A percentile compares a stretch with the other conserved stretches of the same genome.
These are phyloP conservation scores for Silene coronaria DNA, from an alignment of 179 eudicot genomes.

Conservation along the genomic window DNA sequence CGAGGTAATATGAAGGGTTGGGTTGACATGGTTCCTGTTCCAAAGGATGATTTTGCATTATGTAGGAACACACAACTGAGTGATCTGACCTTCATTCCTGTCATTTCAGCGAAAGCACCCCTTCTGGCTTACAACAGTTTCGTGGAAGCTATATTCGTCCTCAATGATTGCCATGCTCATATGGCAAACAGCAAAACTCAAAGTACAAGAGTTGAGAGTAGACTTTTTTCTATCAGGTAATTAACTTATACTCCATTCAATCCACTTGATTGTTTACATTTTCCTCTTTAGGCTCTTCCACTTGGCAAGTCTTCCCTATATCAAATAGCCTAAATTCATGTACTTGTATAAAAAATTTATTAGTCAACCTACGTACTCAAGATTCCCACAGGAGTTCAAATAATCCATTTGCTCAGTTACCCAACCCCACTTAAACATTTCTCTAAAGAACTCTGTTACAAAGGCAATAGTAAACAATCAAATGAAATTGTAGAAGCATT, in stretches of 20 bases:
- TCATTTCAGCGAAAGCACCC: slow-evolving; percentile 76
- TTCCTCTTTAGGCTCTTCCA: background rate
- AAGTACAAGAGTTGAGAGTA: slow-evolving; percentile 43
- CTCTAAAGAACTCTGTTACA: no score
- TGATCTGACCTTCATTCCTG: slow-evolving; percentile 19
- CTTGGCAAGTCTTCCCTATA: background rate
- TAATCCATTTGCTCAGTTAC: no score
- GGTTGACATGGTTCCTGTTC: background rate
- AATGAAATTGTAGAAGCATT: background rate
- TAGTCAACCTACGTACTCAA: no score
- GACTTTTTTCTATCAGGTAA: slow-evolving; percentile 67
- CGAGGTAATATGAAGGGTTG: background rate
- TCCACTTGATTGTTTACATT: background rate
- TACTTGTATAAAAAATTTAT: background rate
- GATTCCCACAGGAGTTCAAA: background rate
- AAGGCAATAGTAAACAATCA: no score
- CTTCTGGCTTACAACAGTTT: slow-evolving; percentile 96
- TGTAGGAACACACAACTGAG: background rate
- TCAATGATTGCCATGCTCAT: slow-evolving; percentile 73
- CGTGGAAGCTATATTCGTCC: slow-evolving; percentile 87
- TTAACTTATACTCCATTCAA: slow-evolving; percentile 6
- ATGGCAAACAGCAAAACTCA: slow-evolving; percentile 56
- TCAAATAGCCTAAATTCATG: background rate
- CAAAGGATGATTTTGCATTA: background rate
- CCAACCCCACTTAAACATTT: no score